Evolutionary conservation across 805 yeast species (phyloP), one percentile per base, ranked within the genome.

Genomic region (Wickerhamomyces bovis): DNA sequence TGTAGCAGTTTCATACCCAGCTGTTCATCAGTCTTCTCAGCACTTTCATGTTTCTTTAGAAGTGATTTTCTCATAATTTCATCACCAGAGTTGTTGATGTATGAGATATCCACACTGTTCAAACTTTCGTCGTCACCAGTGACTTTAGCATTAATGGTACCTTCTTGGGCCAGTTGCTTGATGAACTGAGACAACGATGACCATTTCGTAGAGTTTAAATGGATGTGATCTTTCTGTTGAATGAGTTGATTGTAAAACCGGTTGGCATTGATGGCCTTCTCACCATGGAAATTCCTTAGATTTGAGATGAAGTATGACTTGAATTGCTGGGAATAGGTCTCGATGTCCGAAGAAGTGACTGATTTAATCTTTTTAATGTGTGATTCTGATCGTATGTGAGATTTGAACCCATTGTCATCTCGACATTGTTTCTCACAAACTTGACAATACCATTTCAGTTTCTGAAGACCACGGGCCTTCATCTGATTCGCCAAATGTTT

Each of bases 341-440:
- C 79, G 1, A 88, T 70, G 16, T 79, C 76, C 13, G 65, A 65
- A 7, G 70, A 67, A 0, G 75, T 73, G 6, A 79, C 63, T 6
- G 73, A 69, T 18, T 72, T 64, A 39, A 85, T 76, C 44, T 77
- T 78, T 18, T 78, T 76, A 41, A 76, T 65, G 61, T 94, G 99
- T 2, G 85, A 72, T 40, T 86, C 88, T n/a, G 95, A 81, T 52
- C 75, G 73, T n/a, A 83, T 74, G 63, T 94, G 99, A 57, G 92
- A 85, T 57, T 85, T 84, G 70, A 86, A 94, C 22, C 99, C 99
- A 66, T 94, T 92, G 52, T 86, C 95, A 63, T 95, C 99, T 46
- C 97, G 70, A 63, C 98, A 90, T 67, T 94, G 99, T 59, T 92
- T 89, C 61, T 76, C 79, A 60, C 99, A 94, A 3, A 88, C 75